Percentiles rank a stretch among this genome's conserved stretches.
Conservation (phyloP, 352 stramenopile species). For the Phytophthora rubi region DNA sequence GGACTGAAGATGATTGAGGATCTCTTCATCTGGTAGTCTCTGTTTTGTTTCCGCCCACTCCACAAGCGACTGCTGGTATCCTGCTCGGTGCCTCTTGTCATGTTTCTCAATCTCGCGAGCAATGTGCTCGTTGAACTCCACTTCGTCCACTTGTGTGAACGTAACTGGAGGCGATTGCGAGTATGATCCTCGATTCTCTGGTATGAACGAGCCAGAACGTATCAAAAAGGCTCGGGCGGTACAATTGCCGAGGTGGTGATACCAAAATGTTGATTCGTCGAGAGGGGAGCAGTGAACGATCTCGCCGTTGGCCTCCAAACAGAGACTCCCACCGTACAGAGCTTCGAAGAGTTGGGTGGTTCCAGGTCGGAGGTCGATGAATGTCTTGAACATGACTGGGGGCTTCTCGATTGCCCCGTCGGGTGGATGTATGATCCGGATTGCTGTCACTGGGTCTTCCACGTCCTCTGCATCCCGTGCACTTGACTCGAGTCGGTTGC, state of each 20-base stretch:
- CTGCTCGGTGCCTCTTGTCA: not conserved
- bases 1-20: not conserved
- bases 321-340: constrained; percentile 6
- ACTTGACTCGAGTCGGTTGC: not conserved
- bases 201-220: not conserved
- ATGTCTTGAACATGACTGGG: constrained; percentile 3
- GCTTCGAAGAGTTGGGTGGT: not conserved
- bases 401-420: constrained; percentile 9
- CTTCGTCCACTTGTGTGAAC: not conserved
- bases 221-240: not conserved
- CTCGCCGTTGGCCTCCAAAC: constrained; percentile 4
- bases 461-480: not conserved
- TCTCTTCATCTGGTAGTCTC: not conserved
- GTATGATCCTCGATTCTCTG: not conserved
- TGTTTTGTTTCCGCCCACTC: not conserved
- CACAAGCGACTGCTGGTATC: not conserved
- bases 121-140: not conserved
- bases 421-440: constrained; percentile 12
- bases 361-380: not conserved
- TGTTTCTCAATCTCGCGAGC: not conserved
- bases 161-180: not conserved
- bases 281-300: not conserved
- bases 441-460: not conserved
- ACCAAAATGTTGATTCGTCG: not conserved
- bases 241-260: constrained; percentile 2